These are phyloP conservation scores for Dictyostelium citrinum DNA, from an alignment of 78 protist genomes.

Conservation along the genomic window DNA sequence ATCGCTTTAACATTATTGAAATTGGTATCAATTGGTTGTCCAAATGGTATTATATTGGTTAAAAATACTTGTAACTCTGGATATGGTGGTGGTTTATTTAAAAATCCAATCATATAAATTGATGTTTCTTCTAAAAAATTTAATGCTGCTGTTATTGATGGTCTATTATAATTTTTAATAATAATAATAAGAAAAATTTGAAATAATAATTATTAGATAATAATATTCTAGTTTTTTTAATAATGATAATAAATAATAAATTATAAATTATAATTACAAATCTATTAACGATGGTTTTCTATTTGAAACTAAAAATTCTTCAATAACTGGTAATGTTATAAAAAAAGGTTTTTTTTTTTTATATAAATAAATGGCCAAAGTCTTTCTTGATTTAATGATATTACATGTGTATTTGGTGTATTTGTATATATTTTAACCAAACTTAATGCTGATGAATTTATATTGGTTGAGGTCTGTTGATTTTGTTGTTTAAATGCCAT, in stretches of 20 bases:
- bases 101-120: background rate
- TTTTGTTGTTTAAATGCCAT: background rate
- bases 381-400: slow-evolving; percentile 53
- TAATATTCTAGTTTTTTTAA: no score
- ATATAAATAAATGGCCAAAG: slow-evolving; percentile 63
- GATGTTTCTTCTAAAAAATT: slow-evolving; percentile 60
- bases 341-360: slow-evolving; percentile 41
- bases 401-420: slow-evolving; percentile 71
- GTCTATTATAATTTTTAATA: background rate
- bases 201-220: no score
- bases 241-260: background rate
- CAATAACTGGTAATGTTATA: slow-evolving; percentile 47
- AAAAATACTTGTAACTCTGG: slow-evolving; percentile 69
- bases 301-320: slow-evolving; percentile 25
- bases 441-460: background rate
- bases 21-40: slow-evolving; percentile 73
- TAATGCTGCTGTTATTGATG: slow-evolving; percentile 61
- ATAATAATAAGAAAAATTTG: background rate
- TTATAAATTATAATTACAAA: background rate
- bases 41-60: slow-evolving; percentile 74
- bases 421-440: background rate
- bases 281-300: slow-evolving; percentile 30
- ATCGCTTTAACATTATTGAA: slow-evolving; percentile 43
- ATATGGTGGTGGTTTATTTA: slow-evolving; percentile 67
- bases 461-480: background rate